phyloP scores from a whole-genome alignment of 2,329 filamentous ascomycete genomes.

The Diplocarpon mali region DNA sequence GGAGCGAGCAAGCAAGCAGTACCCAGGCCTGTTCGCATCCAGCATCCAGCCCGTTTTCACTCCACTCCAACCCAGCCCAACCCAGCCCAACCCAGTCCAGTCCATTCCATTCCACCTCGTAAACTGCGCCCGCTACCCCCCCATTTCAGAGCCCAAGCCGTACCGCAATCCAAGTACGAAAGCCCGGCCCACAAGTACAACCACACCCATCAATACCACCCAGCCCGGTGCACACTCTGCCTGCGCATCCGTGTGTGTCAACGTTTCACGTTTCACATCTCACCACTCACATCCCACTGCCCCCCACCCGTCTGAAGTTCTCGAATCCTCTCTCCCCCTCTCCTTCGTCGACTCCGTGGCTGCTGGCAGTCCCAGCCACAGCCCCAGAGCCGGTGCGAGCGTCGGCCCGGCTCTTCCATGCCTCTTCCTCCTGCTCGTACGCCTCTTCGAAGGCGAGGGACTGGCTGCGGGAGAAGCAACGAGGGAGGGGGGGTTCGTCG shows the following conservation, averaged over 20 bases:
- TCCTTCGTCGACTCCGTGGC: neutral
- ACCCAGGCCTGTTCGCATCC: too few relatives aligned
- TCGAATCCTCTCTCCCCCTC: constrained; percentile 16
- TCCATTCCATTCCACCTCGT: neutral
- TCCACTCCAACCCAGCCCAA: neutral
- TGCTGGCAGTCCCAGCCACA: neutral
- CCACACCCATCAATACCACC: too few relatives aligned
- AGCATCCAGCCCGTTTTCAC: too few relatives aligned
- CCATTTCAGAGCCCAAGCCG: too few relatives aligned
- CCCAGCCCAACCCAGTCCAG: neutral
- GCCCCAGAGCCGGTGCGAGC: neutral
- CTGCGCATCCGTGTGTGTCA: too few relatives aligned
- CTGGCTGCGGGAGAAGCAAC: constrained; percentile 60
- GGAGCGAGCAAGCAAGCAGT: too few relatives aligned
- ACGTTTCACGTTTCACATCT: neutral
- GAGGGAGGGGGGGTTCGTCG: constrained; percentile 29
- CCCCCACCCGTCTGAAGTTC: constrained; percentile 20
- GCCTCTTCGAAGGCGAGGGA: constrained; percentile 57
- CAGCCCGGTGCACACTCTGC: too few relatives aligned
- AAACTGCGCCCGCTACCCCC: too few relatives aligned
- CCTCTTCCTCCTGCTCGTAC: constrained; percentile 50
- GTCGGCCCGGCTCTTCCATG: constrained; percentile 12
- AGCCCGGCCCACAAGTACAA: too few relatives aligned
- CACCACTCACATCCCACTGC: constrained; percentile 19
- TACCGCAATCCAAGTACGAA: too few relatives aligned